Conservation (phyloP, 441 rosid species). For the Populus hybrid region DNA sequence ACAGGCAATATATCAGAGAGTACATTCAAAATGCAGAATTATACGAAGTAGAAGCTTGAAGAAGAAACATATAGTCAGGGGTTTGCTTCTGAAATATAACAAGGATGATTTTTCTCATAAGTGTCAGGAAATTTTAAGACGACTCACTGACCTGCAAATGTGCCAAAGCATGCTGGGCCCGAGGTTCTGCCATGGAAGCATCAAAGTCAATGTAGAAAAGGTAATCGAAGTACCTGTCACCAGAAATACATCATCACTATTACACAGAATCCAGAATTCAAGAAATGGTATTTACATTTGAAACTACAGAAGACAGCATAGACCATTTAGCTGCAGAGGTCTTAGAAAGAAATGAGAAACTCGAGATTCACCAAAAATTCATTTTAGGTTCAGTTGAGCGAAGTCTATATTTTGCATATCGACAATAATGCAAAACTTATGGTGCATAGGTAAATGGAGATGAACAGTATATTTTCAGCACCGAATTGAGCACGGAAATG, state of each 20-base stretch:
- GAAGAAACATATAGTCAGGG: background rate
- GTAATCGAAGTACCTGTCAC: constrained; percentile 60
- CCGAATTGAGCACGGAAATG: background rate
- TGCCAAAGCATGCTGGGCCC: constrained; percentile 57
- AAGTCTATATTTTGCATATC: background rate
- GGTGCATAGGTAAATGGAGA: background rate
- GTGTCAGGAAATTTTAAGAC: background rate
- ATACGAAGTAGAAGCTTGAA: background rate
- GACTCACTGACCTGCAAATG: constrained; percentile 48
- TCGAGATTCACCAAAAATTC: background rate
- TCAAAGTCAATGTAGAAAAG: constrained; percentile 63
- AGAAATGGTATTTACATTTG: background rate
- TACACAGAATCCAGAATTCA: background rate
- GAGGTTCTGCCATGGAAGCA: constrained; percentile 71
- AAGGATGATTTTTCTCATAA: background rate
- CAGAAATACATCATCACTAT: background rate
- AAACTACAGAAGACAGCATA: background rate
- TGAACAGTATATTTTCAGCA: background rate
- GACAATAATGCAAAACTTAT: background rate
- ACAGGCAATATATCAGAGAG: background rate
- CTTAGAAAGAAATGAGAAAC: background rate
- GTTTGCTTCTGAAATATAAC: background rate
- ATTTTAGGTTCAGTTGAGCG: background rate
- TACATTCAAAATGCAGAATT: background rate
- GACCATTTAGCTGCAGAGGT: constrained; percentile 2